Evolutionary conservation across 345 rosid genomes (phyloP), one percentile per base, ranked within the genome.

Genomic region (Murraya koenigii): DNA sequence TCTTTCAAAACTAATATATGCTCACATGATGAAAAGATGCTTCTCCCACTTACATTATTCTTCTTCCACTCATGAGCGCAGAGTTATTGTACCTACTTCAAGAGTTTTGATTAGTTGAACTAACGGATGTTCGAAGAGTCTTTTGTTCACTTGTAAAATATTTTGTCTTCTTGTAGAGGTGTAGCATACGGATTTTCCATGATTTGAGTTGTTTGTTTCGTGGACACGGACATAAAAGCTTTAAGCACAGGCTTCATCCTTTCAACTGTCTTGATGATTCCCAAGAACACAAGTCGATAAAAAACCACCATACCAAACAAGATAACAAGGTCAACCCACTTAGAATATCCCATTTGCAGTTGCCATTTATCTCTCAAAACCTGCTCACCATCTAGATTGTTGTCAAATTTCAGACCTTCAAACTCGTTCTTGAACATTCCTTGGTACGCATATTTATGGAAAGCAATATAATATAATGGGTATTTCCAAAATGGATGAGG

Each of bases 401-500:
- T 66, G 1, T 68, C 70, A 54, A 86, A 83, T n/a, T 20, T 82
- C 6, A 82, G 67, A 7, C 92, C 88, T 75, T 75, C 55, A 49
- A 90, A 90, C 32, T 89, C 91, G 35, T 89, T 89, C 75, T 89
- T 89, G 54, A 74, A 88, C 64, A 89, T 22, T 5, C 91, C 91
- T 78, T 88, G 90, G 23, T 66, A 76, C 1, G 88, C 84, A 75
- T 86, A 88, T 79, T 78, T 83, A 39, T 87, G 92, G 67, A 89
- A 87, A 10, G 91, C 80, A 26, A 89, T 79, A 67, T 87, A 80
- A 75, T 85, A 77, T 54, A 89, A 41, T 9, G 91, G 94, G 62
- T 87, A 87, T 38, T 78, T 89, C 82, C 87, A 89, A 1, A 89
- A 58, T 32, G 74, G 68, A 7, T 32, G 11, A 0, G 90, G 89